Conservation (phyloP, 257 asterid species). For the Apocynum venetum region DNA sequence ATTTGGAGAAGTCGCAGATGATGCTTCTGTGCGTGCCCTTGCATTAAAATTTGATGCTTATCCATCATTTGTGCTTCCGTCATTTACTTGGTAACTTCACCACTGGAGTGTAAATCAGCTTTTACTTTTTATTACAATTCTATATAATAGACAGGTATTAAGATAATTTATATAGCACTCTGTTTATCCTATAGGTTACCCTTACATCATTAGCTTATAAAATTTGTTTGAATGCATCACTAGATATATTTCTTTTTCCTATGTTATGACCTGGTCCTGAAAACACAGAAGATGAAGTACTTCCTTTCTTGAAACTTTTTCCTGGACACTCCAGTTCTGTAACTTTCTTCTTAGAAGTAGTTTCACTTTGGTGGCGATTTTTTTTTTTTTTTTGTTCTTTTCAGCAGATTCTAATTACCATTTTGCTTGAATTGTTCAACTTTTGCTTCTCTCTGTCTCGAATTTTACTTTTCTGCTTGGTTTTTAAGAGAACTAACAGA, state of each 20-base stretch:
- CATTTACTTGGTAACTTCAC: slow-evolving; percentile 68
- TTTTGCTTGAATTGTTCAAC: too few relatives aligned
- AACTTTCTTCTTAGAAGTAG: background rate
- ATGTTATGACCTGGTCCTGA: background rate
- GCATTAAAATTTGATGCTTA: slow-evolving; percentile 53
- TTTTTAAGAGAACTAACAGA: too few relatives aligned
- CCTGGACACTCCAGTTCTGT: background rate
- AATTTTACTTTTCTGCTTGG: too few relatives aligned
- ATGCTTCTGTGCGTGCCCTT: slow-evolving; percentile 53
- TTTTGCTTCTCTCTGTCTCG: too few relatives aligned
- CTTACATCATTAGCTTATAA: background rate
- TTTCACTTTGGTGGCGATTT: too few relatives aligned
- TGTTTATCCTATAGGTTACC: background rate
- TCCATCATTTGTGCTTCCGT: slow-evolving; percentile 76
- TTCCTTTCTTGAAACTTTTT: background rate
- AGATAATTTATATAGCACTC: background rate
- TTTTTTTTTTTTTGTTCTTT: too few relatives aligned
- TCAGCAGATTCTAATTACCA: too few relatives aligned
- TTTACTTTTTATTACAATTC: background rate
- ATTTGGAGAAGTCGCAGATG: slow-evolving; percentile 64
- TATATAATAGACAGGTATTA: background rate
- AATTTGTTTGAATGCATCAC: background rate
- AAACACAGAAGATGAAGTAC: background rate
- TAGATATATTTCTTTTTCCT: background rate
- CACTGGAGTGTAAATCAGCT: background rate